Conservation (phyloP, 371 early-diverging fungal genomes). For the Lichtheimia hyalospora region DNA sequence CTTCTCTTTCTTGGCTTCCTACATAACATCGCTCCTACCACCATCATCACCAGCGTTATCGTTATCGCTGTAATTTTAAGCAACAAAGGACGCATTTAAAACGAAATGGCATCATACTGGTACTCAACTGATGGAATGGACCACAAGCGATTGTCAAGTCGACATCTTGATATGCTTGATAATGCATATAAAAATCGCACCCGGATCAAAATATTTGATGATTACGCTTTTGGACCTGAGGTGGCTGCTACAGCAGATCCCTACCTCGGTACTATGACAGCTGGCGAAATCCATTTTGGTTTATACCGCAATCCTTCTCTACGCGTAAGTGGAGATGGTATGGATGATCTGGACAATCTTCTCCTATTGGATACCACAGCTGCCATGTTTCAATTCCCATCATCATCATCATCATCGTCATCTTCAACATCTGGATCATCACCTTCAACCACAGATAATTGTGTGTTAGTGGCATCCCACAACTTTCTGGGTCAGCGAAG, state of each 20-base stretch:
- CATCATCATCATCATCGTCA: background rate
- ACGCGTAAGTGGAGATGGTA: conserved; percentile 4
- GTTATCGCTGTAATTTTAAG: too few relatives aligned
- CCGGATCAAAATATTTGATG: conserved; percentile 19
- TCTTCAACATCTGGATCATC: background rate
- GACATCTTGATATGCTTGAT: conserved; percentile 16
- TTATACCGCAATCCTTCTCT: conserved; percentile 21
- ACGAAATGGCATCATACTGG: conserved; percentile 20
- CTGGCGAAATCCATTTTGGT: conserved; percentile 29
- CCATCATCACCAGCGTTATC: too few relatives aligned
- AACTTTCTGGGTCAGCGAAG: background rate
- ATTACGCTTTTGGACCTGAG: conserved; percentile 17
- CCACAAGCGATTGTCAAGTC: conserved; percentile 16
- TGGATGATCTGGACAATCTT: conserved; percentile 5
- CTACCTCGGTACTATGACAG: conserved; percentile 26
- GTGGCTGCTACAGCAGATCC: conserved; percentile 19
- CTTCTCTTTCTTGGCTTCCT: background rate
- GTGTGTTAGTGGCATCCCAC: background rate
- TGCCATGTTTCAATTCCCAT: conserved; percentile 1
- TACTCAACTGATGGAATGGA: conserved; percentile 26
- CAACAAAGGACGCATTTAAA: too few relatives aligned
- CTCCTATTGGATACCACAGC: conserved; percentile 10
- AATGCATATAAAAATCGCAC: conserved; percentile 18
- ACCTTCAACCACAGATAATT: background rate
- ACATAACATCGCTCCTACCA: background rate